Evolutionary conservation across 768 basidiomycete genomes (phyloP), one percentile per base, ranked within the genome.

Genomic region (Agaricus bisporus): DNA sequence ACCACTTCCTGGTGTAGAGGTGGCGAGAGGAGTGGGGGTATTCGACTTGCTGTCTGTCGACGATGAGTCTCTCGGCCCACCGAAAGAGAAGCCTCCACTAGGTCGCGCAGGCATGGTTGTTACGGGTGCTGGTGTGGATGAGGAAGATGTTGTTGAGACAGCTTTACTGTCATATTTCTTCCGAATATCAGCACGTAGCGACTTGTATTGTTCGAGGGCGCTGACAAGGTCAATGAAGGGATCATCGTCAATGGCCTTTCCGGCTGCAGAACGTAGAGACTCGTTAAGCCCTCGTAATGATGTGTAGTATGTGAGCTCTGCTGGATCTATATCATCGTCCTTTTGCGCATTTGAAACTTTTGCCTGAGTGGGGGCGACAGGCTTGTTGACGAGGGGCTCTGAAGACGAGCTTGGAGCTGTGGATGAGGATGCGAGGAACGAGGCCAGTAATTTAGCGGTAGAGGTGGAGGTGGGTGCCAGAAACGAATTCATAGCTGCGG

Each of bases 261-360:
- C 72, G 50, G 88, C 64, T 12, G 79, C 75, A n/a, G 76, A 70
- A 20, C 86, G 63, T 56, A 90, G 71, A 2, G 85, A 86, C 32
- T 77, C 67, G 61, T 91, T 91, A 39, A 91, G 74, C 12, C 87
- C 88, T 35, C 88, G 82, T n/a, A 91, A 75, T 22, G 81, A 78
- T 38, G 70, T 79, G 68, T 81, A 88, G 63, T 84, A 88, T 49
- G 79, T 78, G 14, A 80, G 59, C 35, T 75, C 73, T 14, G 60
- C 59, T 29, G 69, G 61, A 36, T 67, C 62, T n/a, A 58, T 66
- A 56, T 59, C 69, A 58, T 58, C 59, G 51, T 58, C 48, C 51
- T 55, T 58, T 58, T 22, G 48, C 29, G 26, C 41, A 14, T 11
- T 32, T 32, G 57, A 42, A 15, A 49, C 39, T 20, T 61, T 32